A percentile compares a stretch with the other conserved stretches of the same genome.
Conservation (phyloP, 23 red algal species). For the Chondrus crispus region DNA sequence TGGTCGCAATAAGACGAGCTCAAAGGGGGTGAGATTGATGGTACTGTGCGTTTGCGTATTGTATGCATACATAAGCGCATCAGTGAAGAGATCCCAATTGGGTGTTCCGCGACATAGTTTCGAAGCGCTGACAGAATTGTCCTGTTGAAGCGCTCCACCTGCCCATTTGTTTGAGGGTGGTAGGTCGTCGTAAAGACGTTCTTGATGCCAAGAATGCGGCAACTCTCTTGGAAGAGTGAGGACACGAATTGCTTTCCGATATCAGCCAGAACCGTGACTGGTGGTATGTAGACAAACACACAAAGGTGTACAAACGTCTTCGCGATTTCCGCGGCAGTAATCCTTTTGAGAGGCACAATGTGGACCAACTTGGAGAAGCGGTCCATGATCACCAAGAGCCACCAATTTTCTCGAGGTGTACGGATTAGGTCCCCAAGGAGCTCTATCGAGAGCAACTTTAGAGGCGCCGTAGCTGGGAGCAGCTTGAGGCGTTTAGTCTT, state of each 20-base stretch:
- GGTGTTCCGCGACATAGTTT: neutral
- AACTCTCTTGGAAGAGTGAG: neutral
- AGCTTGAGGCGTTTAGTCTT: neutral
- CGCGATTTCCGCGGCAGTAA: neutral
- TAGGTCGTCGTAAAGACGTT: neutral
- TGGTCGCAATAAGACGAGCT: too few species aligned
- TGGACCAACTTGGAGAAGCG: neutral
- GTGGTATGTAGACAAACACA: neutral
- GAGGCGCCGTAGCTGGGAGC: neutral
- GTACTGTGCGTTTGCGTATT: neutral
- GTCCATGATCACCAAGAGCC: neutral
- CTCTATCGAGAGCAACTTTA: neutral
- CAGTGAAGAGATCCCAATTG: neutral
- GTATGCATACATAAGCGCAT: neutral
- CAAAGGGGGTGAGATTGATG: neutral
- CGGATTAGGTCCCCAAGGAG: neutral
- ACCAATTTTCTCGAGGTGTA: neutral
- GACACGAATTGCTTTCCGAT: neutral
- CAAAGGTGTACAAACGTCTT: neutral
- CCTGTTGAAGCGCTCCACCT: constrained; percentile 1
- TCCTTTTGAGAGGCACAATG: neutral
- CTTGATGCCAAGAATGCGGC: neutral
- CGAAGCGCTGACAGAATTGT: neutral
- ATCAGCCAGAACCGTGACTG: neutral
- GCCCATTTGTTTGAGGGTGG: constrained; percentile 1